Evolutionary conservation across 2,329 filamentous ascomycete species (phyloP).

Genomic region (Dissoconium aciculare): DNA sequence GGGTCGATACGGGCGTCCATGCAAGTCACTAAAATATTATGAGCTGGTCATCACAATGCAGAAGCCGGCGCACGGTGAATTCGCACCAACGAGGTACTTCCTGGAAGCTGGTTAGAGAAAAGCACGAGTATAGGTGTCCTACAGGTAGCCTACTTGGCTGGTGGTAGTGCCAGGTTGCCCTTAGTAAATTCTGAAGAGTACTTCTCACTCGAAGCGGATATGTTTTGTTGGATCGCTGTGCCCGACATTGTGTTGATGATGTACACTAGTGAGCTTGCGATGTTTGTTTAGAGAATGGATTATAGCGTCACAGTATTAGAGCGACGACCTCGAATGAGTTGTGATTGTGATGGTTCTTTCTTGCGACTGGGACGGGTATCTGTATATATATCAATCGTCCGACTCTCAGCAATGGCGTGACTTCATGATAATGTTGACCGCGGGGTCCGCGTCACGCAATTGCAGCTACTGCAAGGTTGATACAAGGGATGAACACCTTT

Average conservation of each 20-base stretch:
- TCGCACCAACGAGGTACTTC: constrained; percentile 48
- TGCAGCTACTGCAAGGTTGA: constrained; percentile 4
- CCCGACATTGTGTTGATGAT: constrained; percentile 28
- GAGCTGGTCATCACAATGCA: not conserved
- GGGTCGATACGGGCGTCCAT: constrained; percentile 68
- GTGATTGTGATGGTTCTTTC: no score
- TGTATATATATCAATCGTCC: no score
- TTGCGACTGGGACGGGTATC: no score
- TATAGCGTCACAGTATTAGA: no score
- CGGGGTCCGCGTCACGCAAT: constrained; percentile 6
- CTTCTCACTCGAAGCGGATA: constrained; percentile 42
- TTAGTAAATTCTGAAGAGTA: constrained; percentile 49
- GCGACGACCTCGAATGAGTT: no score
- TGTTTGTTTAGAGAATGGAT: no score
- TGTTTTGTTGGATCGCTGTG: constrained; percentile 38
- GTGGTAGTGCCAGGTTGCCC: constrained; percentile 51
- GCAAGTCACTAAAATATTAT: constrained; percentile 46
- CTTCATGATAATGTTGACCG: constrained; percentile 4
- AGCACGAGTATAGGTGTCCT: constrained; percentile 48
- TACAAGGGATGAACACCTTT: no score
- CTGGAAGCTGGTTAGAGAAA: constrained; percentile 55
- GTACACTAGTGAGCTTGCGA: no score
- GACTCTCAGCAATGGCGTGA: constrained; percentile 2
- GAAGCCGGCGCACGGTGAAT: not conserved
- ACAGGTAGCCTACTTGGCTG: constrained; percentile 44